Evolutionary conservation across 208 protist genomes (phyloP).

Genomic region (Histomonas meleagridis): DNA sequence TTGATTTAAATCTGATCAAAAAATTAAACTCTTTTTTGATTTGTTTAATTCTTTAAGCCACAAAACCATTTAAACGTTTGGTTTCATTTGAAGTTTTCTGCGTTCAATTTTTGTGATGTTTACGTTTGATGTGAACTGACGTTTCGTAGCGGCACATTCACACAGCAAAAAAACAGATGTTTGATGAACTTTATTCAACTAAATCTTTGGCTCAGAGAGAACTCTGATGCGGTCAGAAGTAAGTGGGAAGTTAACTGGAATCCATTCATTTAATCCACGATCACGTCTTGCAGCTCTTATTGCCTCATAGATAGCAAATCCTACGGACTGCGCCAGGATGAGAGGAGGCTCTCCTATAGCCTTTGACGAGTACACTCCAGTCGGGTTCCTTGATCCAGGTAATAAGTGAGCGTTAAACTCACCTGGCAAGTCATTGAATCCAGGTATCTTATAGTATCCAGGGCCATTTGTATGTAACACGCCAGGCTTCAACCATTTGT

Average conservation of each 20-base stretch:
- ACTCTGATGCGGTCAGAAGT: slow-evolving; percentile 12
- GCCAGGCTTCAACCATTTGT: slow-evolving; percentile 30
- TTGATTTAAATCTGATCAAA: too few relatives aligned
- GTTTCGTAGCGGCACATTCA: too few relatives aligned
- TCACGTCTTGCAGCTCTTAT: neutral
- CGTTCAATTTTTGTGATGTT: too few relatives aligned
- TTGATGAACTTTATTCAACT: too few relatives aligned
- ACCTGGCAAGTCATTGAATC: slow-evolving; percentile 59
- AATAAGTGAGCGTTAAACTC: slow-evolving; percentile 63
- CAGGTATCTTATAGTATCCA: slow-evolving; percentile 60
- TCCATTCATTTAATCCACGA: neutral
- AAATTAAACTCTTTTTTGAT: too few relatives aligned
- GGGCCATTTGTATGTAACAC: slow-evolving; percentile 44
- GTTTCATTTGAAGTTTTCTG: too few relatives aligned
- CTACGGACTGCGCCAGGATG: neutral
- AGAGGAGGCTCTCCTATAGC: slow-evolving; percentile 37
- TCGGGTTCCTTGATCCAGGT: slow-evolving; percentile 49
- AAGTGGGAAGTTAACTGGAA: neutral
- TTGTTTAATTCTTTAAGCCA: too few relatives aligned
- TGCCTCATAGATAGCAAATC: neutral
- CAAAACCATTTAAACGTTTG: too few relatives aligned
- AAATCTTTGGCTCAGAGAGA: neutral
- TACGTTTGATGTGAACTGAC: too few relatives aligned
- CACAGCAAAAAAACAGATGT: too few relatives aligned
- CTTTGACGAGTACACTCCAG: slow-evolving; percentile 35